These are phyloP conservation scores for Acarospora socialis DNA, from an alignment of 2,329 filamentous ascomycete species.

Conservation along the genomic window DNA sequence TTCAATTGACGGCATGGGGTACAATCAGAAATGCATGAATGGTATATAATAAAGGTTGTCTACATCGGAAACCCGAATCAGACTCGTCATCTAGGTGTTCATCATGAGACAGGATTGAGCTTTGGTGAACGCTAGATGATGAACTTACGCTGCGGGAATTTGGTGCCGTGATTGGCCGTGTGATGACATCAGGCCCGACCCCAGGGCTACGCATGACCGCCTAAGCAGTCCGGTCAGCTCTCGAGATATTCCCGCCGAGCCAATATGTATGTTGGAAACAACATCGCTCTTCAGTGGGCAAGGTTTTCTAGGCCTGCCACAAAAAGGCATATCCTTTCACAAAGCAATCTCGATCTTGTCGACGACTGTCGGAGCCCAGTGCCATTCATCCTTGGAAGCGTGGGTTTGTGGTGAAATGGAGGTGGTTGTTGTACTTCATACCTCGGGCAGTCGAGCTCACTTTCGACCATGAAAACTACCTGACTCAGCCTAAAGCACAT, in stretches of 20 bases:
- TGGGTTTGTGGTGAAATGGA: conserved; percentile 12
- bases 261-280: no score
- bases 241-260: no score
- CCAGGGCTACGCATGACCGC: no score
- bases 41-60: conserved; percentile 40
- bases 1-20: conserved; percentile 4
- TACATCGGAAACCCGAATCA: conserved; percentile 49
- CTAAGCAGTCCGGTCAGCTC: no score
- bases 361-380: conserved; percentile 83
- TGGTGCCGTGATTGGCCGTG: background rate
- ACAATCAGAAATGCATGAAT: conserved; percentile 46
- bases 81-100: conserved; percentile 51
- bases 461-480: background rate
- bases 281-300: no score
- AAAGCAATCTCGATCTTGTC: conserved; percentile 39
- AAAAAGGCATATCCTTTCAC: conserved; percentile 76
- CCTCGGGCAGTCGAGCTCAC: no score
- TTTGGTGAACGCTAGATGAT: conserved; percentile 10
- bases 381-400: conserved; percentile 65
- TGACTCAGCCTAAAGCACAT: background rate
- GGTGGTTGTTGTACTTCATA: no score
- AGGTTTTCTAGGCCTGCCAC: conserved; percentile 99
- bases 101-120: conserved; percentile 25
- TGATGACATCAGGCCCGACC: no score
- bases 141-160: conserved; percentile 6